These are phyloP conservation scores for Wickerhamomyces sp. DNA, from an alignment of 1,139 yeast genomes.

Conservation along the genomic window DNA sequence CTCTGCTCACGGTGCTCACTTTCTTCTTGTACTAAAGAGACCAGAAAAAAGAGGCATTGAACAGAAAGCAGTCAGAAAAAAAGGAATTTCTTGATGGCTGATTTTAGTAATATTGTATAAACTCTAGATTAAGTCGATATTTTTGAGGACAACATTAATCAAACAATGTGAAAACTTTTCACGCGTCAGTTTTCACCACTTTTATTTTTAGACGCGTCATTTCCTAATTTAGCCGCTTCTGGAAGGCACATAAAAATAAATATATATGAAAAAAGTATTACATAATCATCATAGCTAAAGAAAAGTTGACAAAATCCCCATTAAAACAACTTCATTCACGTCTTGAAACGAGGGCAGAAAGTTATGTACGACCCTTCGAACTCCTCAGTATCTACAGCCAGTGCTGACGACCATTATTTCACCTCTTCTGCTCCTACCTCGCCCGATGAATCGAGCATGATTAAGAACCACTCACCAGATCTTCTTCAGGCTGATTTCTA, in stretches of 20 bases:
- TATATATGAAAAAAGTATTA: background rate
- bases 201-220: background rate
- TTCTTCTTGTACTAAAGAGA: background rate
- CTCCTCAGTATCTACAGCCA: background rate
- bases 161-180: background rate
- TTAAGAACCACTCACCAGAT: constrained; percentile 17
- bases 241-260: background rate
- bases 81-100: background rate
- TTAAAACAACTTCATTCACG: too few species aligned
- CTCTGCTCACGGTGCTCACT: background rate
- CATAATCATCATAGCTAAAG: background rate
- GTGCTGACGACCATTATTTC: constrained; percentile 1
- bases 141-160: too few species aligned
- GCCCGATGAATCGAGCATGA: constrained; percentile 7
- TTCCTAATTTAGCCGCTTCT: background rate
- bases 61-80: background rate
- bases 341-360: too few species aligned
- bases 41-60: background rate
- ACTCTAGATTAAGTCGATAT: too few species aligned
- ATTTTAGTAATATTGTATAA: background rate
- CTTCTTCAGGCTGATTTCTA: constrained; percentile 24
- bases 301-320: too few species aligned
- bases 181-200: background rate
- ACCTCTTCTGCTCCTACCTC: constrained; percentile 13
- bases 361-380: constrained; percentile 2